Evolutionary conservation across 225 moss, liverwort and hornwort genomes (phyloP).

Genomic region (Pseudisothecium myosuroides): DNA sequence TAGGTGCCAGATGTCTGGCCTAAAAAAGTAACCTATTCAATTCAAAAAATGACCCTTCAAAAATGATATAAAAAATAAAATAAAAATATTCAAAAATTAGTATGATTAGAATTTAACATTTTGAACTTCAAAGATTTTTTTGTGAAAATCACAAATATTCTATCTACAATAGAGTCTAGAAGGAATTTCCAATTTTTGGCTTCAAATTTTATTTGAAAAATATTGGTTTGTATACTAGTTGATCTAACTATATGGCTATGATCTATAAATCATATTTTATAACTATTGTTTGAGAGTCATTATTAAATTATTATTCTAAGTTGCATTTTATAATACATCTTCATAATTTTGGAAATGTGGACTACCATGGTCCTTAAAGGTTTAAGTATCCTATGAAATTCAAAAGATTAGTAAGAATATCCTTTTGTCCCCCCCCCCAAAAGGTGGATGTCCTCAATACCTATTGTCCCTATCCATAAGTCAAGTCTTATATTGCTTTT

Average conservation of each 20-base stretch:
- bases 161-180: background rate
- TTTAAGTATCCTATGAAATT: background rate
- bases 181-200: background rate
- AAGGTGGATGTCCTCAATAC: background rate
- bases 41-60: background rate
- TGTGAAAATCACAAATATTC: background rate
- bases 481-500: background rate
- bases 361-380: no score
- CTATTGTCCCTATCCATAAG: no score
- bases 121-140: background rate
- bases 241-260: background rate
- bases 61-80: background rate
- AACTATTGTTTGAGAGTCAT: background rate
- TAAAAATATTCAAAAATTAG: no score
- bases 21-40: background rate
- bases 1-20: accelerated
- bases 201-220: background rate
- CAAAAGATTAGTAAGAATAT: background rate
- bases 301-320: background rate
- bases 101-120: background rate
- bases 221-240: background rate
- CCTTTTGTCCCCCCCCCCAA: accelerated
- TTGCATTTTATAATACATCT: background rate
- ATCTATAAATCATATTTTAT: background rate
- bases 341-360: background rate